Evolutionary conservation across 306 rosid genomes (phyloP), one percentile per base, ranked within the genome.

Genomic region (Cyclanthera cordifolia): DNA sequence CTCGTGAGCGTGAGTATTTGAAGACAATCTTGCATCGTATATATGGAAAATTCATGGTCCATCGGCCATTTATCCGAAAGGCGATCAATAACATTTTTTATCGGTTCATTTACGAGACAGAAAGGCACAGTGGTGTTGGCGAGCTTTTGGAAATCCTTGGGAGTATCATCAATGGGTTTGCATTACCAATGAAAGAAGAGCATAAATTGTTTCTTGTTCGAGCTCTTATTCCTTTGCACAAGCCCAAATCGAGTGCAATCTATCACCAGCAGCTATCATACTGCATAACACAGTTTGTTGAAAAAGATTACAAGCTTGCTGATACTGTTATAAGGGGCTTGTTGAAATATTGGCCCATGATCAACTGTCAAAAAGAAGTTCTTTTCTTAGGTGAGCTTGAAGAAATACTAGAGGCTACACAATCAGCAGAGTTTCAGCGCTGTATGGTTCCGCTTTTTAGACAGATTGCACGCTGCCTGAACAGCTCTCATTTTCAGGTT

Each of bases 111-210:
- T 93, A 90, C 51, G 99, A 93, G 83, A 86, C 90, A 5, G 96
- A 90, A 78, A 78, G 94, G 73, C 95, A 93, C 73, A 70, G 83
- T 47, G 99, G 99, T 61, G 72, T 93, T 67, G 95, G 86, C 11
- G 99, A 93, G 95, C 91, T 93, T 76, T 76, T 93, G 70, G 99
- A 93, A 93, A 93, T 93, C 73, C 90, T 93, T 11, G 99, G 99
- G 48, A 93, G 99, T 75, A 90, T 93, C 53, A 90, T 93, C 13
- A 93, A 93, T 74, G 99, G 99, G 41, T 93, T 93, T 79, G 99
- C 99, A 0, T 75, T 93, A 75, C 99, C 99, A 16, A 93, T 93
- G 99, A 93, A 93, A 72, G 99, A 93, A 86, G 99, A 93, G 83
- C 99, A 93, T 32, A 93, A 93, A 78, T 69, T 93, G 85, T 93